Evolutionary conservation across 306 rosid species (phyloP).

Genomic region (Cajanus cajan): DNA sequence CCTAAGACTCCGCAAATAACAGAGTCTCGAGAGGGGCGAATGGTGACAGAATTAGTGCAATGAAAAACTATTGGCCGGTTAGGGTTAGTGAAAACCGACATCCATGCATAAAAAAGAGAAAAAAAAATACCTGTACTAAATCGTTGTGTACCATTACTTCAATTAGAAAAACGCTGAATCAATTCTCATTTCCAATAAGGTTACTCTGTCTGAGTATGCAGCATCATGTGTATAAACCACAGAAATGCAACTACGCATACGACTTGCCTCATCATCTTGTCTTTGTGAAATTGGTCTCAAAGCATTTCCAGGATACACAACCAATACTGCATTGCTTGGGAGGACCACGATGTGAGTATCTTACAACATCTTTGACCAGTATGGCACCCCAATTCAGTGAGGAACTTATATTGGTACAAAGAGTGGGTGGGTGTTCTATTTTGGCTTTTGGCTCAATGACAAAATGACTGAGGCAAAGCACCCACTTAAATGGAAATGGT

Average conservation of each 20-base stretch:
- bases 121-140: conserved; percentile 25
- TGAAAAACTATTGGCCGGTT: conserved; percentile 31
- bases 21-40: conserved; percentile 32
- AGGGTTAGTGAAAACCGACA: conserved; percentile 35
- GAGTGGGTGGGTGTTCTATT: conserved; percentile 36
- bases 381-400: conserved; percentile 33
- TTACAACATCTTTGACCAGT: conserved; percentile 30
- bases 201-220: conserved; percentile 30
- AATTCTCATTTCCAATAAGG: conserved; percentile 37
- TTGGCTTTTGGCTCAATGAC: conserved; percentile 24
- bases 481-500: conserved; percentile 28
- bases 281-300: conserved; percentile 26
- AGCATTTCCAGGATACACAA: conserved; percentile 37
- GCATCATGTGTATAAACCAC: conserved; percentile 31
- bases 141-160: conserved; percentile 31
- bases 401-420: conserved; percentile 31
- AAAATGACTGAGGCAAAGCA: conserved; percentile 31
- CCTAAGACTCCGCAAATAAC: conserved; percentile 33
- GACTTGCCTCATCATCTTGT: conserved; percentile 33
- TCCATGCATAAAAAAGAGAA: conserved; percentile 24
- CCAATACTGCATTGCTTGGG: conserved; percentile 34
- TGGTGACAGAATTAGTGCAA: conserved; percentile 22
- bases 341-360: conserved; percentile 35
- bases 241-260: conserved; percentile 26
- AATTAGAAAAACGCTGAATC: conserved; percentile 31